A percentile compares a stretch with the other conserved stretches of the same genome.
These are phyloP conservation scores for Aspergillus pseudotamarii DNA, from an alignment of 2,329 filamentous ascomycete genomes.

Conservation along the genomic window DNA sequence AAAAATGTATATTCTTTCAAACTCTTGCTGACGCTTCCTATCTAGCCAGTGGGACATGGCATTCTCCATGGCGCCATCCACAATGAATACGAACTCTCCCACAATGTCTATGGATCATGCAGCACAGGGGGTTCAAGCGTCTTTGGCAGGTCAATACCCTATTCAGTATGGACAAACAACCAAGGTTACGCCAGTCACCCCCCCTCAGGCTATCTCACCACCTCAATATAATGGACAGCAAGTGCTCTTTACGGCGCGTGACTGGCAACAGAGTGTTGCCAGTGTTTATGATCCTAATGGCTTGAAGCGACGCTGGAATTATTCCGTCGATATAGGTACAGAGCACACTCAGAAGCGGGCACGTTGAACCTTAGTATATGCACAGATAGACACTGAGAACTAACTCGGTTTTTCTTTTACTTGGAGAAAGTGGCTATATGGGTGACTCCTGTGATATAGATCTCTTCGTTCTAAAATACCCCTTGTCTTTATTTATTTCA, in stretches of 20 bases:
- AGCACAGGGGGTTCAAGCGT: conserved; percentile 29
- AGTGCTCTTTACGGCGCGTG: conserved; percentile 47
- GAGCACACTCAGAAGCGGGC: conserved; percentile 36
- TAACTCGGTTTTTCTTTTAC: not conserved
- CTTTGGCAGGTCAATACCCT: conserved; percentile 35
- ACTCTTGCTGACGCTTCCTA: not conserved
- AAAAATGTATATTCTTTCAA: not conserved
- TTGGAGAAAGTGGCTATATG: not conserved
- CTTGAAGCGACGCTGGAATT: conserved; percentile 49
- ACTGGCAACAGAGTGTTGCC: conserved; percentile 53
- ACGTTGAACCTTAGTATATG: conserved; percentile 25
- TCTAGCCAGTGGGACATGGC: conserved; percentile 90
- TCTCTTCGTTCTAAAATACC: not conserved
- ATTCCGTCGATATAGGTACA: conserved; percentile 36
- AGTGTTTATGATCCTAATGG: conserved; percentile 52
- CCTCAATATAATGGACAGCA: conserved; percentile 35
- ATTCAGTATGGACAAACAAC: conserved; percentile 37
- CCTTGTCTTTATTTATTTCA: not conserved
- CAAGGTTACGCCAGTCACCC: conserved; percentile 32
- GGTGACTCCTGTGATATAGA: not conserved
- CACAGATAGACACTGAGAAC: not conserved
- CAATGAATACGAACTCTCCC: conserved; percentile 43
- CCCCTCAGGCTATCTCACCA: conserved; percentile 37
- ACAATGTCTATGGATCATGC: conserved; percentile 41
- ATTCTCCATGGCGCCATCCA: conserved; percentile 71